phyloP scores from a whole-genome alignment of 2,329 filamentous ascomycete genomes.

The Uncinocarpus reesii region DNA sequence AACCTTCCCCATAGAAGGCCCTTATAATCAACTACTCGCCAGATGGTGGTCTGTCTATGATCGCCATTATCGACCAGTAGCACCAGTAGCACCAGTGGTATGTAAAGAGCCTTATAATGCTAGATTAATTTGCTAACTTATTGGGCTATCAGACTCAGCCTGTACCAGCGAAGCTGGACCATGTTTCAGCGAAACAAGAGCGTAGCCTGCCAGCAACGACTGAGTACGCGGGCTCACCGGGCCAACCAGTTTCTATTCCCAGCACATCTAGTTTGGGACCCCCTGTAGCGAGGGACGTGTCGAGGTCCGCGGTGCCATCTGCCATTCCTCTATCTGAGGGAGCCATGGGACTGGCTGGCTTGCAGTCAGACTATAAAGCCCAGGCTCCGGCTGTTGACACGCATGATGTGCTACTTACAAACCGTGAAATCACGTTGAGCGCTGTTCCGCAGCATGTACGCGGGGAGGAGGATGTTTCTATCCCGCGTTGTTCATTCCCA shows the following conservation, averaged over 20 bases:
- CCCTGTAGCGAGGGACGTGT: background rate
- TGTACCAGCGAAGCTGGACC: background rate
- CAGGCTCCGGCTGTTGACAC: background rate
- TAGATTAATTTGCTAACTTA: background rate
- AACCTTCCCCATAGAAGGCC: constrained; percentile 27
- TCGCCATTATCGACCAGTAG: constrained; percentile 55
- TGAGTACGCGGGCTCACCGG: background rate
- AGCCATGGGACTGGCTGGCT: background rate
- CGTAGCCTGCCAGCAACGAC: background rate
- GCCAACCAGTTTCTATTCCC: background rate
- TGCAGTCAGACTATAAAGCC: background rate
- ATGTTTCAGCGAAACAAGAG: background rate
- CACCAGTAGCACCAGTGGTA: constrained; percentile 1
- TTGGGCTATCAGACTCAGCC: background rate
- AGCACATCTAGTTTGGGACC: background rate
- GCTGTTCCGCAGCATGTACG: constrained; percentile 38
- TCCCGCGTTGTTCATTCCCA: constrained; percentile 13
- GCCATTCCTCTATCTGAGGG: background rate
- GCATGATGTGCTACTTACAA: background rate
- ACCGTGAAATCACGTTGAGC: constrained; percentile 19
- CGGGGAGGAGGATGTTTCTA: constrained; percentile 35
- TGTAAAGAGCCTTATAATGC: background rate
- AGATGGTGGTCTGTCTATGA: constrained; percentile 96
- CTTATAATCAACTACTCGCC: constrained; percentile 70
- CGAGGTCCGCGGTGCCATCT: background rate